Evolutionary conservation across 805 yeast species (phyloP), one percentile per base, ranked within the genome.

Genomic region (Candida maesae): DNA sequence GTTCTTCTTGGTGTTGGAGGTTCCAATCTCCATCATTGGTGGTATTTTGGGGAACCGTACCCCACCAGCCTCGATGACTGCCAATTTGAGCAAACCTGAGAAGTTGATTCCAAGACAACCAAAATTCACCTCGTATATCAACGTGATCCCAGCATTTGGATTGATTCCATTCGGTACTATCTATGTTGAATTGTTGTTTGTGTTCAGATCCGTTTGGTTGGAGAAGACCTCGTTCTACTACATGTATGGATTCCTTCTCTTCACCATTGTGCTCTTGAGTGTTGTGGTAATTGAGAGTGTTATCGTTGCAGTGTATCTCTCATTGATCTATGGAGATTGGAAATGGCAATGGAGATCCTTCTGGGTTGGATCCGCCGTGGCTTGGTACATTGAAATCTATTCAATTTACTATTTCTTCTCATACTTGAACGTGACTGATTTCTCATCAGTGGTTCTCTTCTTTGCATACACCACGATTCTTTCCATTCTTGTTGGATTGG

Each of bases 321-420:
- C 82, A 33, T 67, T 87, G 52, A 68, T 70, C 17, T 66, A 74
- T 50, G 76, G 73, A 37, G 74, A 67, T 55, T 74, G 76, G 36
- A 65, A 71, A 50, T 89, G 96, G 96, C 86, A 85, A 57, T 87
- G 95, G 95, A 71, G 81, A 50, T 69, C 88, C 11, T 87, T 86
- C 60, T 60, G 77, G 39, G 76, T 80, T 21, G 86, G 95, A 5
- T 67, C 78, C 4, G 78, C 90, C 42, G 74, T 85, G 35, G 87
- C 88, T 23, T 69, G 81, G 70, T 86, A 83, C 63, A 70, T 88
- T 43, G 77, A 77, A 49, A 60, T 69, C 8, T 87, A 84, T 58
- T 75, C 91, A 6, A 53, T 82, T 16, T 84, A 82, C 56, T 86
- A 88, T 59, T 75, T 78, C 53, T 53, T 75, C 38, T 66, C 68